These are phyloP conservation scores for Dalbergia cochinchinensis DNA, from an alignment of 306 rosid genomes.

Conservation along the genomic window DNA sequence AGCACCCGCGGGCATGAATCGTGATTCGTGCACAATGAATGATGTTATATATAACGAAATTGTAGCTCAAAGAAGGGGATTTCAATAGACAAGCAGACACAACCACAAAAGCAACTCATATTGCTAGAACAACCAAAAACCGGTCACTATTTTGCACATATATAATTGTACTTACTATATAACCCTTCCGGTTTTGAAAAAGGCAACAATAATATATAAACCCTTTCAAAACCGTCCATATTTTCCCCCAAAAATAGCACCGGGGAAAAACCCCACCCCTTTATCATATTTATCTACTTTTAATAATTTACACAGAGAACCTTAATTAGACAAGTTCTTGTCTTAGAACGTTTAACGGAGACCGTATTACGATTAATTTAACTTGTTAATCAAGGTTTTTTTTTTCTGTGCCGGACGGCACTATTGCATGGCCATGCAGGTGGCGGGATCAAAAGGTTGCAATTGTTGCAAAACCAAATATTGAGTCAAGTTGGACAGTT, in stretches of 20 bases:
- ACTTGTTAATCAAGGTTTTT: slow-evolving; percentile 51
- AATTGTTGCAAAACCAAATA: slow-evolving; percentile 66
- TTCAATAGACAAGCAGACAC: slow-evolving; percentile 14
- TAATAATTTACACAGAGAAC: slow-evolving; percentile 48
- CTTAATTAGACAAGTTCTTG: slow-evolving; percentile 35
- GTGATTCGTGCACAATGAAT: not conserved
- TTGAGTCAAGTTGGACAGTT: slow-evolving; percentile 59
- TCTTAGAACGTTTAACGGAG: slow-evolving; percentile 39
- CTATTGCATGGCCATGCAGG: slow-evolving; percentile 70
- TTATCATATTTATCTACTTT: slow-evolving; percentile 51
- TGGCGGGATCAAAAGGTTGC: slow-evolving; percentile 47
- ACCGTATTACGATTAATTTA: slow-evolving; percentile 44
- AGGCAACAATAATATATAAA: slow-evolving; percentile 24
- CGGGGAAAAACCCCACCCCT: slow-evolving; percentile 36
- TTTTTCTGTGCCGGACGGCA: slow-evolving; percentile 45
- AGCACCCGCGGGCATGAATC: not conserved
- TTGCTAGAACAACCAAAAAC: slow-evolving; percentile 26
- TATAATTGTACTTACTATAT: slow-evolving; percentile 1
- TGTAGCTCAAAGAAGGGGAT: slow-evolving; percentile 12
- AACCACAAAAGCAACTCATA: slow-evolving; percentile 30
- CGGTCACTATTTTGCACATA: slow-evolving; percentile 47
- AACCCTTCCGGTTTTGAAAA: slow-evolving; percentile 7
- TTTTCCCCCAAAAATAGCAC: slow-evolving; percentile 42
- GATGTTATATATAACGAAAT: not conserved
- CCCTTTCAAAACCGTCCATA: slow-evolving; percentile 52